phyloP scores from a whole-genome alignment of 2,329 filamentous ascomycete genomes.

The Orbilia javanica region DNA sequence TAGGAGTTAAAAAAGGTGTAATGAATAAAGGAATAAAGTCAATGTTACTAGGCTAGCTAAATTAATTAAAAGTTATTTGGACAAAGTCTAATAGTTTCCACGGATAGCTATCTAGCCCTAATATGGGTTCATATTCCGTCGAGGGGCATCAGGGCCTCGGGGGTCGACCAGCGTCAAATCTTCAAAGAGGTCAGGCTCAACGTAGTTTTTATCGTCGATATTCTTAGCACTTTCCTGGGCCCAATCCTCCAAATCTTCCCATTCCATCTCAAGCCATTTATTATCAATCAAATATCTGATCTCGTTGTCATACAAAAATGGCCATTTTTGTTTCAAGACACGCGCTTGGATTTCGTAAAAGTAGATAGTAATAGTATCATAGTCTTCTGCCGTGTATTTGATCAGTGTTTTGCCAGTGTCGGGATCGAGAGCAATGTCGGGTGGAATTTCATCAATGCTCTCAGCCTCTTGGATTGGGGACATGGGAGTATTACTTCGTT shows the following conservation, averaged over 20 bases:
- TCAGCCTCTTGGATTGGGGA: neutral
- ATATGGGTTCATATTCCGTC: neutral
- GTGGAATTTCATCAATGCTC: neutral
- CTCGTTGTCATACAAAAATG: slow-evolving; percentile 39
- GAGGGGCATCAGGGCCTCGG: neutral
- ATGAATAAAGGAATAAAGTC: neutral
- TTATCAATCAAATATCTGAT: slow-evolving; percentile 38
- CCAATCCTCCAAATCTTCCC: slow-evolving; percentile 49
- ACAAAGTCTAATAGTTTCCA: neutral
- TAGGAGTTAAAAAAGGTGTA: neutral
- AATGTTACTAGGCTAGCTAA: neutral
- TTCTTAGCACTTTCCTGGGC: slow-evolving; percentile 43
- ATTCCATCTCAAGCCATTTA: slow-evolving; percentile 57
- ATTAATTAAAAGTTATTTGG: neutral
- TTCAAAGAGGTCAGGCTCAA: slow-evolving; percentile 52
- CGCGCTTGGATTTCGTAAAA: slow-evolving; percentile 43
- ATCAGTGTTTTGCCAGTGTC: neutral
- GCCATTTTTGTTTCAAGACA: slow-evolving; percentile 43
- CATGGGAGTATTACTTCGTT: neutral
- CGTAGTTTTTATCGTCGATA: slow-evolving; percentile 32
- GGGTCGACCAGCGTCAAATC: slow-evolving; percentile 42
- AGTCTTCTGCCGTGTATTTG: slow-evolving; percentile 35
- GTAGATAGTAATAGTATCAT: slow-evolving; percentile 42
- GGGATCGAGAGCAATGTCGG: neutral
- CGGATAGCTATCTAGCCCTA: neutral